Conservation (phyloP, 495 filamentous ascomycete species). For the Penicillium desertorum region DNA sequence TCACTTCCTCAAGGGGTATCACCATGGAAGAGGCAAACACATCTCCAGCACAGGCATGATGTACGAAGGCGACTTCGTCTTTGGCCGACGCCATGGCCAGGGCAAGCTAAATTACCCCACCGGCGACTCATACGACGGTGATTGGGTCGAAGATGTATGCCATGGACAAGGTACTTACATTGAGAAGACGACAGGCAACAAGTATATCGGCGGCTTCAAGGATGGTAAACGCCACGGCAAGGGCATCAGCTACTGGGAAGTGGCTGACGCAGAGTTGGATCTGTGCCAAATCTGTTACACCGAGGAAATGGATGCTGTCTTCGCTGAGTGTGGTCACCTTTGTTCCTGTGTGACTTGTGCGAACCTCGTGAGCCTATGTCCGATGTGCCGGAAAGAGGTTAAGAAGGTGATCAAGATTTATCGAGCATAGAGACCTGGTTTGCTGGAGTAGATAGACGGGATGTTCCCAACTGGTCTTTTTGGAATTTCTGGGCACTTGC, state of each 20-base stretch:
- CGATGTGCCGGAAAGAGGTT: conserved; percentile 62
- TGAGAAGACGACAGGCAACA: conserved; percentile 60
- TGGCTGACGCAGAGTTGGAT: conserved; percentile 61
- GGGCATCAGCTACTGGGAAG: conserved; percentile 62
- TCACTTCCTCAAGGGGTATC: conserved; percentile 49
- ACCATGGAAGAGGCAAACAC: conserved; percentile 53
- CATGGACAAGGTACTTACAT: conserved; percentile 60
- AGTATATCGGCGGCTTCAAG: conserved; percentile 64
- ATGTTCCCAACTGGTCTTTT: conserved; percentile 2
- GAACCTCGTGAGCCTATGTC: conserved; percentile 60
- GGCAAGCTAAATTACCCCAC: conserved; percentile 61
- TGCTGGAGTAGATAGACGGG: conserved; percentile 5
- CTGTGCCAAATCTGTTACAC: conserved; percentile 67
- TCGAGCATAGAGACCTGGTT: conserved; percentile 34
- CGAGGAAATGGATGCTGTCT: conserved; percentile 59
- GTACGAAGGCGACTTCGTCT: conserved; percentile 56
- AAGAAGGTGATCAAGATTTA: conserved; percentile 60
- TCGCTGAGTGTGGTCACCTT: conserved; percentile 68
- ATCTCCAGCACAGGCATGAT: conserved; percentile 54
- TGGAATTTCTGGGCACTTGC: background rate
- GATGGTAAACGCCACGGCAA: conserved; percentile 61
- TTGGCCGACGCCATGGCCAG: conserved; percentile 52
- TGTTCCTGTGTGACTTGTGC: conserved; percentile 64
- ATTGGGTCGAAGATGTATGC: conserved; percentile 55
- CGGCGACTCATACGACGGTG: conserved; percentile 62